A percentile compares a stretch with the other conserved stretches of the same genome.
Evolutionary conservation across 192 early-diverging fungal genomes (phyloP).

Genomic region (Coemansia sp.): DNA sequence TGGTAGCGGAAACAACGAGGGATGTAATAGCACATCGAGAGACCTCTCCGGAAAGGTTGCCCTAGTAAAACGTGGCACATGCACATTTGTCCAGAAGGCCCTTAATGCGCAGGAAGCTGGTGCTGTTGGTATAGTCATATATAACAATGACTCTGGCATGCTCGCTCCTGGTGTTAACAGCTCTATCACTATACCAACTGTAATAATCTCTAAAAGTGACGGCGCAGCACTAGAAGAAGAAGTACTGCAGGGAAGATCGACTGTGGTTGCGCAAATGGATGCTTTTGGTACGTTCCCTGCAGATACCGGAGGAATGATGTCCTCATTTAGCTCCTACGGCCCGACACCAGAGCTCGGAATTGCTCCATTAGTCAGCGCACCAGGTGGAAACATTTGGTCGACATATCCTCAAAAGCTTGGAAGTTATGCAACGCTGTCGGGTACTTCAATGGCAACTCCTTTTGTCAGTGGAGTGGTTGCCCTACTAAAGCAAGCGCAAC

Average conservation of each 20-base stretch:
- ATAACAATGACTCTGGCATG: constrained; percentile 47
- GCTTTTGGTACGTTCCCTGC: constrained; percentile 13
- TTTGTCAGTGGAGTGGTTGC: constrained; percentile 71
- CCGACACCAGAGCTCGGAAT: constrained; percentile 63
- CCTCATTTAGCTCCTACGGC: constrained; percentile 68
- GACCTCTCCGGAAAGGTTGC: constrained; percentile 47
- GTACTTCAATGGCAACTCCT: constrained; percentile 84
- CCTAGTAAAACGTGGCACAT: constrained; percentile 55
- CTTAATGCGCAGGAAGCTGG: constrained; percentile 52
- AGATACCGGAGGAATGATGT: constrained; percentile 27
- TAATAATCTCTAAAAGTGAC: constrained; percentile 46
- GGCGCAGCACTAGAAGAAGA: constrained; percentile 36
- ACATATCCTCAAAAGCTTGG: constrained; percentile 57
- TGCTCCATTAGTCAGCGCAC: constrained; percentile 64
- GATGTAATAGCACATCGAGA: constrained; percentile 14
- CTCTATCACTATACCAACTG: constrained; percentile 47
- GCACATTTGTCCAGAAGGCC: constrained; percentile 54
- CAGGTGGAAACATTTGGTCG: constrained; percentile 71
- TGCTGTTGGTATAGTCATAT: constrained; percentile 57
- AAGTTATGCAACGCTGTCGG: constrained; percentile 56
- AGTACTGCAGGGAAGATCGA: constrained; percentile 4
- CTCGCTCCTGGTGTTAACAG: constrained; percentile 27
- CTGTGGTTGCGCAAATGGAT: constrained; percentile 9
- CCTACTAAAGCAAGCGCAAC: constrained; percentile 60
- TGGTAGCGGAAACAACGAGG: constrained; percentile 10